These are phyloP conservation scores for Ehretia macrophylla DNA, from an alignment of 257 asterid genomes.

Conservation along the genomic window DNA sequence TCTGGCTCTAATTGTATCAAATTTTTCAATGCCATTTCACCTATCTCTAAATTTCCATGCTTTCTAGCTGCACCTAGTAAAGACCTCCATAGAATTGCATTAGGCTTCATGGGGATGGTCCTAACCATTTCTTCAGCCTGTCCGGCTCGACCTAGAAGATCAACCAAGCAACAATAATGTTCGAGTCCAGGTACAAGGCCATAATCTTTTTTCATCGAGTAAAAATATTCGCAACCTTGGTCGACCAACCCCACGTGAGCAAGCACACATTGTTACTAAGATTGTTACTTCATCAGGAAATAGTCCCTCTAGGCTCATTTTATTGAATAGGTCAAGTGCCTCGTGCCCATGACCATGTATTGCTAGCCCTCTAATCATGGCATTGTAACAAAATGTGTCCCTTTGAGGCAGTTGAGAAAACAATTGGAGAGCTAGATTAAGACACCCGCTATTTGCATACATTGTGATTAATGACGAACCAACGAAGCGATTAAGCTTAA, in stretches of 20 bases:
- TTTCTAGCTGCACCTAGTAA: slow-evolving; percentile 62
- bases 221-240: slow-evolving; percentile 47
- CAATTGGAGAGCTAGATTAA: slow-evolving; percentile 41
- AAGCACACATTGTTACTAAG: slow-evolving; percentile 53
- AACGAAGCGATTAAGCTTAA: slow-evolving; percentile 39
- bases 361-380: slow-evolving; percentile 70
- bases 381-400: slow-evolving; percentile 55
- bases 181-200: slow-evolving; percentile 53
- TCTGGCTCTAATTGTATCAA: slow-evolving; percentile 48
- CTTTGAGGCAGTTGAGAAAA: slow-evolving; percentile 38
- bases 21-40: slow-evolving; percentile 41
- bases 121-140: slow-evolving; percentile 32
- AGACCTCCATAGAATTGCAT: slow-evolving; percentile 56
- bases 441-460: slow-evolving; percentile 58
- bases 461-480: slow-evolving; percentile 53
- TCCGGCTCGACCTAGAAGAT: slow-evolving; percentile 67
- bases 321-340: slow-evolving; percentile 50
- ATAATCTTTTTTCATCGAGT: slow-evolving; percentile 36
- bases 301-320: slow-evolving; percentile 39
- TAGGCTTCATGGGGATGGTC: slow-evolving; percentile 53
- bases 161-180: slow-evolving; percentile 68
- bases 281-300: slow-evolving; percentile 48
- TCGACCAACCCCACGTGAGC: slow-evolving; percentile 63
- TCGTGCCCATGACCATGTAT: slow-evolving; percentile 51
- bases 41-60: slow-evolving; percentile 47